Base-by-base conservation (phyloP, 176 grass and related monocot genomes). In the Saccharum spontaneum region DNA sequence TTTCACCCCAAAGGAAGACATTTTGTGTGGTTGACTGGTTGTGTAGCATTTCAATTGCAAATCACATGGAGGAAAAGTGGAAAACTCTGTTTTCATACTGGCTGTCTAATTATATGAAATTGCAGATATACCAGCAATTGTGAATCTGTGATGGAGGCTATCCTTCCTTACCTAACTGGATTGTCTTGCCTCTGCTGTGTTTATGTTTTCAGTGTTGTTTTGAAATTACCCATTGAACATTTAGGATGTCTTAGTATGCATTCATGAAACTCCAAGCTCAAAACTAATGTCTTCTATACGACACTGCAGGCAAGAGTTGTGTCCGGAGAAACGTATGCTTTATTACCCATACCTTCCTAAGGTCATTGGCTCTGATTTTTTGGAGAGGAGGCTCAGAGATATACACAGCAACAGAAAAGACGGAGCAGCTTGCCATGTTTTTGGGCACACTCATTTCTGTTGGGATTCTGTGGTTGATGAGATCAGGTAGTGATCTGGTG, bases 251-350 rank as follows among this genome's bases (percentile, higher is more conserved):
- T 36, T 34, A 66, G 3, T 14, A 16, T 30, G 3, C 17, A 65
- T 40, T 24, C 44, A 30, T 30, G 10, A 46, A 68, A 17, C 7
- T 38, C 20, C 48, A 72, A 55, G 17, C 17, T 38, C 13, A 8
- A 65, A 41, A 83, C 20, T 80, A 45, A 76, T 69, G 15, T 44
- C 70, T 79, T 48, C 0, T 76, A 13, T 78, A 65, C 63, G 22
- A 83, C 52, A 71, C 6, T 89, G 77, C 69, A 98, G 96, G 87
- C 96, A 98, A 85, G 96, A 98, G 33, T 82, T 98, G 79, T 98
- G 93, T 86, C 96, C 96, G 22, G 96, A 98, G 90, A 98, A 98
- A 84, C 92, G 96, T 48, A 98, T 98, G 96, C 82, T 98, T 88
- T 98, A 94, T 43, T 98, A 98, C 63, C 96, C 96, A 26, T 92